Percentiles rank a stretch among this genome's conserved stretches.
Evolutionary conservation across 139 green algal species (phyloP).

Genomic region (Chlorella sp.): DNA sequence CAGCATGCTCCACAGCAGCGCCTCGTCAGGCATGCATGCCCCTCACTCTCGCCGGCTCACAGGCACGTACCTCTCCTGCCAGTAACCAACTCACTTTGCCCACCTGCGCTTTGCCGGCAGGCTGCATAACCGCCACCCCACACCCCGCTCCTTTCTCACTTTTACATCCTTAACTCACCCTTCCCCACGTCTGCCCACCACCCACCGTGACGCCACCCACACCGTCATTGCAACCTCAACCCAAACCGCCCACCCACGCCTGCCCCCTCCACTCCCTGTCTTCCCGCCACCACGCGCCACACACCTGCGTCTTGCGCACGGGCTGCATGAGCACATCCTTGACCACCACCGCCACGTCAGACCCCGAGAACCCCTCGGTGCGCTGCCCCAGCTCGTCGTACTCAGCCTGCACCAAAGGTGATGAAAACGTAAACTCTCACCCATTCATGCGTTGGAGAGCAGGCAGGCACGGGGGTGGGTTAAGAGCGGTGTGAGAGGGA

Average conservation of each 20-base stretch:
- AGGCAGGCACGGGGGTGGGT: too few species aligned
- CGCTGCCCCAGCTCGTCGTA: slow-evolving; percentile 82
- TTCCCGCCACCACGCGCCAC: neutral
- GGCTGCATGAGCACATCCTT: slow-evolving; percentile 99
- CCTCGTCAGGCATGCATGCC: too few species aligned
- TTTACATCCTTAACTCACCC: too few species aligned
- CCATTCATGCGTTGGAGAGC: too few species aligned
- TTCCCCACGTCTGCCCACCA: too few species aligned
- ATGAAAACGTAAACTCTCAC: too few species aligned
- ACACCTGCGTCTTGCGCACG: slow-evolving; percentile 85
- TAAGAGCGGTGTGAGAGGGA: too few species aligned
- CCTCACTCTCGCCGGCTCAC: too few species aligned
- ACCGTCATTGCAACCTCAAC: slow-evolving; percentile 41
- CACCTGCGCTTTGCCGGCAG: neutral
- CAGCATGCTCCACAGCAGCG: neutral
- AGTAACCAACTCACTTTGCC: too few species aligned
- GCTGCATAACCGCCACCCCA: neutral
- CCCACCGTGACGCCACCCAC: too few species aligned
- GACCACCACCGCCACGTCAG: slow-evolving; percentile 82
- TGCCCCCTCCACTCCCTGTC: neutral
- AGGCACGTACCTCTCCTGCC: too few species aligned
- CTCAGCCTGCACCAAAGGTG: slow-evolving; percentile 77
- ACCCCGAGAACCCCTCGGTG: slow-evolving; percentile 94
- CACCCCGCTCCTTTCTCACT: neutral
- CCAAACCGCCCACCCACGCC: neutral